Evolutionary conservation across 1,284 basidiomycete species (phyloP), one percentile per base, ranked within the genome.

Genomic region (Sparassis latifolia): DNA sequence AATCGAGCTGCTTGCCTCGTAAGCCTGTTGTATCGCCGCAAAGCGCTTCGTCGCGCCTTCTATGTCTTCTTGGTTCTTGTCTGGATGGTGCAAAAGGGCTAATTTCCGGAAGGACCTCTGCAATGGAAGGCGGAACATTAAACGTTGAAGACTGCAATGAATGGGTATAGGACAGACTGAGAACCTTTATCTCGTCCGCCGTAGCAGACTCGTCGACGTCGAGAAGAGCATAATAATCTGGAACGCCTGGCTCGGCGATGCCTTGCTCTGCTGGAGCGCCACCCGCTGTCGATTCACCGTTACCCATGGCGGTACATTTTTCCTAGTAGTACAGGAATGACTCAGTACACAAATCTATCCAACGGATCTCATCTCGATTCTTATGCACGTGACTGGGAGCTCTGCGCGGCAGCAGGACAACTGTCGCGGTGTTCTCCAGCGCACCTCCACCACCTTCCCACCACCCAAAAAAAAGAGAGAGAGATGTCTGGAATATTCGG

Each of bases 31-130:
- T 10, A 99, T 71, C 43, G 82, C 74, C 9, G 93, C 86, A 66
- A 99, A 99, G 28, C 86, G 80, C 60, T 87, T 77, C 0, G 94
- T 98, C 0, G 97, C 87, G 42, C 82, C 89, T 58, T 97, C 92
- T 3, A 89, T 69, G 61, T 94, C 80, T 52, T 84, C 76, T 32
- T 82, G 78, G 61, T 95, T 95, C 68, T 94, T 95, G 67, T 95
- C 92, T 2, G 92, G 91, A 66, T 95, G 92, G 66, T 95, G 89
- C 12, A 89, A 70, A 12, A 95, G 76, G 6, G 92, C 92, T 4
- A 93, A 78, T 62, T 77, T 83, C 46, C 92, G 76, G 67, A 93
- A 95, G 10, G 92, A 84, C 68, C 77, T 78, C 90, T 94, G 59
- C 9, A 30, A 27, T 42, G 6, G 3, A 43, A 3, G 4, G 32